Conservation (phyloP, 192 early-diverging fungal species). For the Linnemannia schmuckeri region DNA sequence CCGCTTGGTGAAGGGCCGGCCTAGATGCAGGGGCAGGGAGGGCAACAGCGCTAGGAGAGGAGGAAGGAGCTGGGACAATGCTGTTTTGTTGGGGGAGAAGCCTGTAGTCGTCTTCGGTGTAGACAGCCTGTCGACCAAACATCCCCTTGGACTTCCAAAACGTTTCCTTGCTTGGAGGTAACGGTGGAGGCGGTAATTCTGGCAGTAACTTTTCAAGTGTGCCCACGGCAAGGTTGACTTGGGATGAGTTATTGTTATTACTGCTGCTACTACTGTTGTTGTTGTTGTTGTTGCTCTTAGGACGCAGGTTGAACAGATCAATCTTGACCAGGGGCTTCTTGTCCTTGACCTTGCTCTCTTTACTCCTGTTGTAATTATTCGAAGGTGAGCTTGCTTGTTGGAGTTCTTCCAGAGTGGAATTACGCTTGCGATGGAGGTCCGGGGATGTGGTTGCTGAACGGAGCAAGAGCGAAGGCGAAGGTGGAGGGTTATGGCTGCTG, state of each 20-base stretch:
- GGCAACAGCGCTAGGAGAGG: background rate
- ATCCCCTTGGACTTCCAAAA: constrained; percentile 29
- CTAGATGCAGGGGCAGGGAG: background rate
- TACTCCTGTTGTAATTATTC: constrained; percentile 2
- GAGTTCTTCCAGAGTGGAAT: background rate
- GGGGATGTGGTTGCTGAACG: constrained; percentile 27
- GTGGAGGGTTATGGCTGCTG: constrained; percentile 7
- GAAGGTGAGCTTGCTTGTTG: background rate
- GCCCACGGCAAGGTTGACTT: background rate
- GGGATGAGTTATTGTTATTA: background rate
- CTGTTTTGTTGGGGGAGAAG: background rate
- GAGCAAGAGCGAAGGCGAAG: constrained; percentile 8
- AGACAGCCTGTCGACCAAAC: constrained; percentile 10
- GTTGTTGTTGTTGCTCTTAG: background rate
- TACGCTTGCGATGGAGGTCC: constrained; percentile 31
- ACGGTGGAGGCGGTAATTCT: constrained; percentile 14
- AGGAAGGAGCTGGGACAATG: background rate
- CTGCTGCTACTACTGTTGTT: background rate
- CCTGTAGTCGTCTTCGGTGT: constrained; percentile 26
- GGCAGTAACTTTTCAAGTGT: constrained; percentile 6
- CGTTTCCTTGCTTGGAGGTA: constrained; percentile 42
- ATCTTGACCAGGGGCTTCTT: constrained; percentile 23
- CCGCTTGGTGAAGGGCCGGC: too few relatives aligned
- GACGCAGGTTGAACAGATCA: constrained; percentile 42
- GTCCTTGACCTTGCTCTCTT: background rate